Conservation (phyloP, 768 basidiomycete genomes). For the Panaeolus papilionaceus region DNA sequence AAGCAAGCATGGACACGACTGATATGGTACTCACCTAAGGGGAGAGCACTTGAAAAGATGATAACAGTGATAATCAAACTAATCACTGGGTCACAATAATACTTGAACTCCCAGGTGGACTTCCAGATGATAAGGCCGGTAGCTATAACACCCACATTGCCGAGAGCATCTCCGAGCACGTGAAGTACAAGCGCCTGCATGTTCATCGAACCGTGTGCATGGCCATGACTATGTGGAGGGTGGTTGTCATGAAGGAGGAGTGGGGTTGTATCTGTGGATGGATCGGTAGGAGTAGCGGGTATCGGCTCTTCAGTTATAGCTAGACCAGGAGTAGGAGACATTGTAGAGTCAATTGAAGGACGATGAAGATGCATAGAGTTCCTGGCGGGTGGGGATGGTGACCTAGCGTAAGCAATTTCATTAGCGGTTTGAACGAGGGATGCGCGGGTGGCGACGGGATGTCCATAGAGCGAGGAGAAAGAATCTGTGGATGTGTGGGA, state of each 20-base stretch:
- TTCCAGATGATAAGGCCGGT: slow-evolving; percentile 96
- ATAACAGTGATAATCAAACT: slow-evolving; percentile 94
- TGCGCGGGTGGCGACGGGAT: slow-evolving; percentile 74
- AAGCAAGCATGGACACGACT: neutral
- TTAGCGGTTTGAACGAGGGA: slow-evolving; percentile 84
- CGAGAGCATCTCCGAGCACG: slow-evolving; percentile 95
- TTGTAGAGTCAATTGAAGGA: slow-evolving; percentile 33
- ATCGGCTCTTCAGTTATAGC: slow-evolving; percentile 6
- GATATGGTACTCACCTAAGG: slow-evolving; percentile 66
- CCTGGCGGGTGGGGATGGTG: slow-evolving; percentile 47
- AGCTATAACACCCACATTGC: slow-evolving; percentile 96
- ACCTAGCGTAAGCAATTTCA: slow-evolving; percentile 69
- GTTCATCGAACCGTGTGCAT: slow-evolving; percentile 81
- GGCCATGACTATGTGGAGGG: slow-evolving; percentile 24
- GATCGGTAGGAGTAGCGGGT: slow-evolving; percentile 19
- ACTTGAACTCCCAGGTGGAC: slow-evolving; percentile 82
- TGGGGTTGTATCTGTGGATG: slow-evolving; percentile 44
- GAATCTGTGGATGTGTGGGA: slow-evolving; percentile 39
- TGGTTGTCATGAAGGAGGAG: slow-evolving; percentile 45
- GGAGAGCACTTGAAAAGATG: slow-evolving; percentile 95
- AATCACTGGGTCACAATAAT: slow-evolving; percentile 93
- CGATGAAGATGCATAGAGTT: slow-evolving; percentile 31
- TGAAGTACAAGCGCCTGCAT: slow-evolving; percentile 96
- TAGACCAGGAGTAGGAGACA: slow-evolving; percentile 18
- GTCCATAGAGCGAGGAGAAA: slow-evolving; percentile 73